Base-by-base conservation (phyloP, 192 early-diverging fungal species). In the Thamnidium elegans region DNA sequence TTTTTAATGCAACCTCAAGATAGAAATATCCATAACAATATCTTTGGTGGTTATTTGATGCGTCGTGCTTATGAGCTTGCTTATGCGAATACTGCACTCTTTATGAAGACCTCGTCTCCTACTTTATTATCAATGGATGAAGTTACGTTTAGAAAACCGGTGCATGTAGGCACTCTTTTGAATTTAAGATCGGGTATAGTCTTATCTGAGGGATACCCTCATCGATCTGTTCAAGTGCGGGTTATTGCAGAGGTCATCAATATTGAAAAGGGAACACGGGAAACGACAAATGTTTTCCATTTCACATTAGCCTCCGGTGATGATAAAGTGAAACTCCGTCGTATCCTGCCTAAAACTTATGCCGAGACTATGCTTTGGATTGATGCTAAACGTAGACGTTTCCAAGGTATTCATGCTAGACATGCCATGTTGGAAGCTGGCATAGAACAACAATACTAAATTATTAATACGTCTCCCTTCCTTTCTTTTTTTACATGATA, bases 1-100 rank as follows among this genome's bases (percentile, higher is more conserved):
- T 78, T 78, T 17, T 70, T 95, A 20, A 81, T 83, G 66, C 71
- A 87, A 19, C 90, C 92, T 36, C 67, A 69, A 47, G 86, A 90
- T 39, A 86, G 89, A 32, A 94, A 94, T 52, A 82, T 94, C 17
- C 87, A 95, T 66, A 81, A 85, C 55, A 88, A 88, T 62, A 81
- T 89, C 2, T 92, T 91, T 80, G 89, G 88, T 55, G 80, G 78
- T 30, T 75, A 55, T 42, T 73, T 95, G 51, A 93, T 97, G 91
- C 84, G 89, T 50, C 74, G 89, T 6, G 95, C 95, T 0, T 90
- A 81, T 53, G 95, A 97, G 74, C 81, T 95, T 0, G 89, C 92
- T 4, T 89, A 86, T 72, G 80, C 88, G 26, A 90, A 88, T 50
- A 91, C 85, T 3, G 78, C 85, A 0, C 68, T 92, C 7, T 91